Percentiles rank a stretch among this genome's conserved stretches.
phyloP scores from a whole-genome alignment of 108 stramenopile genomes.

The Parietichytrium sp. region DNA sequence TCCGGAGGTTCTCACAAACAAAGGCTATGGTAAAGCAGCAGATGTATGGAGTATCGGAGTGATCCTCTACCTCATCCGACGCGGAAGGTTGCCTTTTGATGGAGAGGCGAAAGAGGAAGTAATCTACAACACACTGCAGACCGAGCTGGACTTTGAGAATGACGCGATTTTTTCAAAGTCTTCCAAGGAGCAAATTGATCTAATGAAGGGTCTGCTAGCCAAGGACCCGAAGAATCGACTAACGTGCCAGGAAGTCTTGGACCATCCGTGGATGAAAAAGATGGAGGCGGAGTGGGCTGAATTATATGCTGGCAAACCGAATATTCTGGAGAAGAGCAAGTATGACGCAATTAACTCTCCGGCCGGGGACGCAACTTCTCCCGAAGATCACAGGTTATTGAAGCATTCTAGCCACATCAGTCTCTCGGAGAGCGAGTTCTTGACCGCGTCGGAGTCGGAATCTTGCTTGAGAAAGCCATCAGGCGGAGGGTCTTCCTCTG shows the following conservation, averaged over 20 bases:
- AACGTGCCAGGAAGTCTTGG: slow-evolving; percentile 49
- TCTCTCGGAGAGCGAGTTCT: too few species aligned
- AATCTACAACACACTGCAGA: slow-evolving; percentile 53
- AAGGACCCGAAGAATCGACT: slow-evolving; percentile 46
- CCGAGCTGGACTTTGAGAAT: slow-evolving; percentile 33
- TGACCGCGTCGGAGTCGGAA: too few species aligned
- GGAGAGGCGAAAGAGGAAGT: slow-evolving; percentile 55
- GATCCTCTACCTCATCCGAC: slow-evolving; percentile 59
- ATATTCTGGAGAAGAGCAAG: too few species aligned
- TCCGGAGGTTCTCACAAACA: slow-evolving; percentile 49
- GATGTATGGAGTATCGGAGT: slow-evolving; percentile 64
- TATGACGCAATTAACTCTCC: too few species aligned
- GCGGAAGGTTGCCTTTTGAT: slow-evolving; percentile 61
- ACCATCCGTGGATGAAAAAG: slow-evolving; percentile 54
- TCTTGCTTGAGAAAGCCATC: too few species aligned
- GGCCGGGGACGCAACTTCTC: too few species aligned
- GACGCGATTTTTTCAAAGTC: slow-evolving; percentile 5
- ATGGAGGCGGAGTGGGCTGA: slow-evolving; percentile 33
- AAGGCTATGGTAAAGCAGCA: slow-evolving; percentile 57
- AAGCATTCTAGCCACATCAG: too few species aligned
- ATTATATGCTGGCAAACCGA: too few species aligned
- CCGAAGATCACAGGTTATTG: too few species aligned
- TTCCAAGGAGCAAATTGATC: background rate
- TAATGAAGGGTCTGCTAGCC: slow-evolving; percentile 41
- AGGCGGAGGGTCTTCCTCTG: too few species aligned